A percentile compares a stretch with the other conserved stretches of the same genome.
Evolutionary conservation across 352 stramenopile genomes (phyloP).

Genomic region (Lagenidium sp.): DNA sequence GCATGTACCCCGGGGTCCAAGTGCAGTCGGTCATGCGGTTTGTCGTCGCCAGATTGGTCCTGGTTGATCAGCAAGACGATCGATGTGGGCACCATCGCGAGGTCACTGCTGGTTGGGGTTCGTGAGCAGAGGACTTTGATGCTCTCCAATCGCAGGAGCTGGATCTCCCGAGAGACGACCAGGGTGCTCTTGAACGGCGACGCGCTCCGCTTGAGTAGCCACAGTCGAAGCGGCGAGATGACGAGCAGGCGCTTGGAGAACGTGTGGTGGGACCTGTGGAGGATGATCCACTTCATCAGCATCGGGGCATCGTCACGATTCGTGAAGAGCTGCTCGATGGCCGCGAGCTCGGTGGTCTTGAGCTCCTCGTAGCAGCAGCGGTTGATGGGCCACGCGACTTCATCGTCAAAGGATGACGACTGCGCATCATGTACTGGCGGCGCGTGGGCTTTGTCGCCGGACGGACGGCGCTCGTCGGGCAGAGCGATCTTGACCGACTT

Average conservation of each 20-base stretch:
- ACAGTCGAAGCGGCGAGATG: constrained; percentile 41
- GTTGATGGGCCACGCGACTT: constrained; percentile 45
- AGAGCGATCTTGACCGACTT: too few relatives aligned
- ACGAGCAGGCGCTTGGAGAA: constrained; percentile 49
- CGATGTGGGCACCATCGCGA: constrained; percentile 1
- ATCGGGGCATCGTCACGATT: constrained; percentile 31
- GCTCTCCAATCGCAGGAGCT: constrained; percentile 34
- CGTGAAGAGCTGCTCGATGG: constrained; percentile 41
- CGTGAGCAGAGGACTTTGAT: constrained; percentile 21
- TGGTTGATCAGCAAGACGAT: constrained; percentile 6
- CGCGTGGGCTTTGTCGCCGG: too few relatives aligned
- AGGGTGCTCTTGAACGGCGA: constrained; percentile 30
- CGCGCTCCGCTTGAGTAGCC: constrained; percentile 32
- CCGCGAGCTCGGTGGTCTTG: constrained; percentile 20
- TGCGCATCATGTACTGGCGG: too few relatives aligned
- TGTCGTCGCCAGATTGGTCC: background rate
- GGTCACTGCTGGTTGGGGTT: constrained; percentile 1
- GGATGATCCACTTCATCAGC: constrained; percentile 57
- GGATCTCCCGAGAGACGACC: constrained; percentile 19
- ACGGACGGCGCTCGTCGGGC: too few relatives aligned
- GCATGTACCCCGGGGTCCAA: constrained; percentile 47
- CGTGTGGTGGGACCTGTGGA: constrained; percentile 20
- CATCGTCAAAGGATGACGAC: constrained; percentile 2
- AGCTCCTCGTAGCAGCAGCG: constrained; percentile 57
- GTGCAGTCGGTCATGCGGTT: constrained; percentile 17